Evolutionary conservation across 345 rosid genomes (phyloP).

Genomic region (Orychophragmus violaceus): DNA sequence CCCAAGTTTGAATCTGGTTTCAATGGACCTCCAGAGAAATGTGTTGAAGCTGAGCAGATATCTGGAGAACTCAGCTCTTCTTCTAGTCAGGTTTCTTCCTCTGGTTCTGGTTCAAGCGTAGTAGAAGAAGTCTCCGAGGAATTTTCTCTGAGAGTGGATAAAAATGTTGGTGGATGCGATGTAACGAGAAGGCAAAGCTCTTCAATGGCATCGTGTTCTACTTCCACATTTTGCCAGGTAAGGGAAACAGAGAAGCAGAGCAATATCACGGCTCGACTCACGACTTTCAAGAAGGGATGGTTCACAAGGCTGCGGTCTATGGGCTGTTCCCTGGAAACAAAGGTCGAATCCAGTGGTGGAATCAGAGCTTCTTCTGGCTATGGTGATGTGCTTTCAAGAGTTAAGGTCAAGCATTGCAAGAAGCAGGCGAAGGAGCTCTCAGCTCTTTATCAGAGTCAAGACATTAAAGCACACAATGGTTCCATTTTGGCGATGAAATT

Average conservation of each 20-base stretch:
- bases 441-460: slow-evolving; percentile 67
- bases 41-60: slow-evolving; percentile 52
- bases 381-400: slow-evolving; percentile 37
- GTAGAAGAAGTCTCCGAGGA: slow-evolving; percentile 36
- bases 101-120: slow-evolving; percentile 36
- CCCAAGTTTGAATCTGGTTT: slow-evolving; percentile 17
- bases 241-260: slow-evolving; percentile 33
- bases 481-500: slow-evolving; percentile 66
- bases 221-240: slow-evolving; percentile 19
- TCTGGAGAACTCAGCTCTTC: slow-evolving; percentile 27
- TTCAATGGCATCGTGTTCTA: slow-evolving; percentile 37
- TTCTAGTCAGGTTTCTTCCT: slow-evolving; percentile 34
- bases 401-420: slow-evolving; percentile 58
- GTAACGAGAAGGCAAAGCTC: slow-evolving; percentile 30
- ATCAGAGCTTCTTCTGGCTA: slow-evolving; percentile 25
- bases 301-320: slow-evolving; percentile 51
- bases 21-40: slow-evolving; percentile 33
- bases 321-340: slow-evolving; percentile 45
- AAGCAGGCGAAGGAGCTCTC: slow-evolving; percentile 68
- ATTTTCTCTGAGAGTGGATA: slow-evolving; percentile 22
- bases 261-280: slow-evolving; percentile 7
- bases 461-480: slow-evolving; percentile 69
- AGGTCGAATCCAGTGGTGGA: slow-evolving; percentile 30
- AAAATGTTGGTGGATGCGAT: slow-evolving; percentile 17
- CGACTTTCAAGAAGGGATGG: slow-evolving; percentile 58